Evolutionary conservation across 2,329 filamentous ascomycete genomes (phyloP), one percentile per base, ranked within the genome.

Genomic region (Aspergillus pseudoglaucus): DNA sequence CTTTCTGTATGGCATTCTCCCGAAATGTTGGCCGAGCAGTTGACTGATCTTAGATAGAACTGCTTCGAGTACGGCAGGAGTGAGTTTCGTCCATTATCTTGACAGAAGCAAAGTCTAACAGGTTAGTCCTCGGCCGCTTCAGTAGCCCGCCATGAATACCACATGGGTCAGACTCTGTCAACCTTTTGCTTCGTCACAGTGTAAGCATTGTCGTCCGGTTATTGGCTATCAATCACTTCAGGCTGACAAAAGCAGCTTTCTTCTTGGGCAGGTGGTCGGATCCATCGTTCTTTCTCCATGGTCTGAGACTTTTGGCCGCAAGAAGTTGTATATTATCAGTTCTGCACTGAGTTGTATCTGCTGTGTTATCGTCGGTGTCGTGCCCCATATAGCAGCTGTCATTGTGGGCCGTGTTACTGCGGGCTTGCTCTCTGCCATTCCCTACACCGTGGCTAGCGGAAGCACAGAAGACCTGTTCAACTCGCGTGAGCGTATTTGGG

Each of bases 401-500:
- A 55, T 71, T n/a, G 39, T 72, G 2, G 71, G 72, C 20, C 65
- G 75, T 5, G 65, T 75, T 32, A 18, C 72, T 4, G 68, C 69
- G 3, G 76, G 75, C 0, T 53, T 75, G 4, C 58, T 73, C 8
- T 75, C 75, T 0, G 73, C 75, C 3, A 68, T 76, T 10, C 75
- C 75, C 2, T 67, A 72, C 0, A 71, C 74, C 18, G 72, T 77
- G 5, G 68, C 72, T 7, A 66, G 71, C 0, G 74, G 75, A 1
- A 75, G 70, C 44, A 66, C 77, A 27, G 75, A 78, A 49, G 75
- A 78, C 50, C 69, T 78, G 57, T 77, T 70, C 61, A 70, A 75
- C 47, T 64, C 67, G 2, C 63, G 65, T 46, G 62, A 61, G n/a
- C 65, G 75, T 12, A 68, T 76, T 6, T 77, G 72, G 73, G 57